Conservation (phyloP, 176 grass and related monocot genomes). For the Alloteropsis semialata region DNA sequence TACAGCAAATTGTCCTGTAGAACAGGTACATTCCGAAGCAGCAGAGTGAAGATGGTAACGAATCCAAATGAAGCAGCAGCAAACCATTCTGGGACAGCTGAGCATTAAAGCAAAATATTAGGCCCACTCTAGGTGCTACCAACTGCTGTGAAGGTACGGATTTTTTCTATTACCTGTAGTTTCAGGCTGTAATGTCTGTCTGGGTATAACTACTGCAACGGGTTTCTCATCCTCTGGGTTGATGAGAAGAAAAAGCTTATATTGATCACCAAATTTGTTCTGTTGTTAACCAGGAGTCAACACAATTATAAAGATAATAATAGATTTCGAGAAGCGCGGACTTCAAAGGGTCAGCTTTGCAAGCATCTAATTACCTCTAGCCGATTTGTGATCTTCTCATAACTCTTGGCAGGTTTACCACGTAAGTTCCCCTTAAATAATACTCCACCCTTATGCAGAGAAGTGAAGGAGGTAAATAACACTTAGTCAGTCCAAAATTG, state of each 20-base stretch:
- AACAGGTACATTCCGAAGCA: slow-evolving; percentile 90
- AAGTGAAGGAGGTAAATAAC: slow-evolving; percentile 19
- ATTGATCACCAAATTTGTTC: slow-evolving; percentile 94
- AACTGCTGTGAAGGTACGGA: background rate
- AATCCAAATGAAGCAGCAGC: slow-evolving; percentile 87
- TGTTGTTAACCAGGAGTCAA: slow-evolving; percentile 39
- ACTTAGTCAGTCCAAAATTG: slow-evolving; percentile 28
- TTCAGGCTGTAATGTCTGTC: slow-evolving; percentile 60
- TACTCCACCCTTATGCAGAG: slow-evolving; percentile 66
- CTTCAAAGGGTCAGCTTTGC: background rate
- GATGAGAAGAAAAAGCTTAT: slow-evolving; percentile 89
- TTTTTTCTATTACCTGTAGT: slow-evolving; percentile 62
- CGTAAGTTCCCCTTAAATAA: slow-evolving; percentile 95
- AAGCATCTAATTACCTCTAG: slow-evolving; percentile 58
- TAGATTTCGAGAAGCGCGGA: background rate
- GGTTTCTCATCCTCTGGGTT: slow-evolving; percentile 96
- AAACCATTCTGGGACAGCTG: slow-evolving; percentile 94
- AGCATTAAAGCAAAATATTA: slow-evolving; percentile 19
- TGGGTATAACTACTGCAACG: slow-evolving; percentile 86
- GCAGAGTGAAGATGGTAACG: slow-evolving; percentile 80
- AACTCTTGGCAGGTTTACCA: slow-evolving; percentile 75
- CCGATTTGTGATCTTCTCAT: slow-evolving; percentile 85
- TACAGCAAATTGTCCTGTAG: slow-evolving; percentile 97
- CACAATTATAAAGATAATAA: background rate
- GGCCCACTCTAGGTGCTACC: background rate